phyloP scores from a whole-genome alignment of 2,329 filamentous ascomycete species.

The Penicillium sp. region DNA sequence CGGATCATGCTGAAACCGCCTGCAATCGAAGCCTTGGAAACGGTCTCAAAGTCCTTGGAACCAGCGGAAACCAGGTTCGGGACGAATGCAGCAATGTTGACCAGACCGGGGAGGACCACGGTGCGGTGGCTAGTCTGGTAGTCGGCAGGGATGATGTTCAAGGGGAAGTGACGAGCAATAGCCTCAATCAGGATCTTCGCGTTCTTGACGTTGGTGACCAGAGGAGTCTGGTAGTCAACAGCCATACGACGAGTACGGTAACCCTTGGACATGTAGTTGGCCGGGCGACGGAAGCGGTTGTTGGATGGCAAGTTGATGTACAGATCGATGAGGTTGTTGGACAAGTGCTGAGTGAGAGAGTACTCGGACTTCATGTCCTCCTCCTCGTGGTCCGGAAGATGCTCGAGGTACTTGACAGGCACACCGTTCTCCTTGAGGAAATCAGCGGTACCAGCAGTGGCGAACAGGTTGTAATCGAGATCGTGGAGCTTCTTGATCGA shows the following conservation, averaged over 20 bases:
- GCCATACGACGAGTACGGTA: conserved; percentile 97
- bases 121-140: conserved; percentile 87
- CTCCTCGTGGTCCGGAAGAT: conserved; percentile 68
- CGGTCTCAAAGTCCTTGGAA: conserved; percentile 66
- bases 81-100: conserved; percentile 79
- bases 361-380: conserved; percentile 92
- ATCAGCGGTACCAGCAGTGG: conserved; percentile 93
- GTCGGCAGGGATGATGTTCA: conserved; percentile 80
- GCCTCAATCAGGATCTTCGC: conserved; percentile 96
- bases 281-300: conserved; percentile 94
- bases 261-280: conserved; percentile 97
- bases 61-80: conserved; percentile 66
- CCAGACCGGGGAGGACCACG: conserved; percentile 69
- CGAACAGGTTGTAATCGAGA: conserved; percentile 92
- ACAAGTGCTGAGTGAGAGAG: conserved; percentile 92
- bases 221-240: conserved; percentile 92
- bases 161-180: conserved; percentile 81
- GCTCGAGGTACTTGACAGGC: conserved; percentile 89
- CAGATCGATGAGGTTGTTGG: conserved; percentile 95
- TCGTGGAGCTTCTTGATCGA: conserved; percentile 86
- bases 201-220: conserved; percentile 99
- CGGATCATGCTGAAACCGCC: conserved; percentile 79
- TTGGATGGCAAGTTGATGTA: conserved; percentile 99
- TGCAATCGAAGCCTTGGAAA: conserved; percentile 71
- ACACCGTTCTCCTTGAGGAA: conserved; percentile 93